Evolutionary conservation across 306 rosid genomes (phyloP).

Genomic region (Vigna radiata): DNA sequence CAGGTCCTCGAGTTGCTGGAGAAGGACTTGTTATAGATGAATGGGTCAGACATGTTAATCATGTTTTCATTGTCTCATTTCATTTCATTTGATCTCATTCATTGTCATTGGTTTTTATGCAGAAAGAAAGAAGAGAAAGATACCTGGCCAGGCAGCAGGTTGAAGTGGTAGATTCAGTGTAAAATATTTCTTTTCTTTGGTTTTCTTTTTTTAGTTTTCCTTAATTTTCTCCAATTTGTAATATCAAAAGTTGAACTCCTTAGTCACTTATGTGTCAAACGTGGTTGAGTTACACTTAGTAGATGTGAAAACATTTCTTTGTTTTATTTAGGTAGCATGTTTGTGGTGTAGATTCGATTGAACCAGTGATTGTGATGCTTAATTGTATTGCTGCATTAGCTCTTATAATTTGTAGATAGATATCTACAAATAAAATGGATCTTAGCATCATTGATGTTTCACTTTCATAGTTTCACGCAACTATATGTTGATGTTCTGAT

Average conservation of each 20-base stretch:
- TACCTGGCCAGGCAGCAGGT: slow-evolving; percentile 87
- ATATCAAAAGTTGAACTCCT: slow-evolving; percentile 42
- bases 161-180: slow-evolving; percentile 71
- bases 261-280: slow-evolving; percentile 41
- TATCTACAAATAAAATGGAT: slow-evolving; percentile 31
- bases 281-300: slow-evolving; percentile 36
- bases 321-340: slow-evolving; percentile 35
- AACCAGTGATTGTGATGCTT: slow-evolving; percentile 38
- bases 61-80: slow-evolving; percentile 4
- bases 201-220: slow-evolving; percentile 8
- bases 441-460: slow-evolving; percentile 4
- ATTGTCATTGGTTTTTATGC: slow-evolving; percentile 25
- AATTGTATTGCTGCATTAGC: slow-evolving; percentile 22
- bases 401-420: slow-evolving; percentile 49
- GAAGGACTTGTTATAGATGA: slow-evolving; percentile 92
- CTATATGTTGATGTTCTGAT: neutral
- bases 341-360: slow-evolving; percentile 30
- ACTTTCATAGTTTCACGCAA: neutral
- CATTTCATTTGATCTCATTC: slow-evolving; percentile 17
- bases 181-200: slow-evolving; percentile 40
- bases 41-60: slow-evolving; percentile 66
- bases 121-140: slow-evolving; percentile 94
- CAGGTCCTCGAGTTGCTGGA: slow-evolving; percentile 67
- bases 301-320: slow-evolving; percentile 38
- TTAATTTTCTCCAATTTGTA: slow-evolving; percentile 44